These are phyloP conservation scores for Solanum medicagineum DNA, from an alignment of 257 asterid species.

Conservation along the genomic window DNA sequence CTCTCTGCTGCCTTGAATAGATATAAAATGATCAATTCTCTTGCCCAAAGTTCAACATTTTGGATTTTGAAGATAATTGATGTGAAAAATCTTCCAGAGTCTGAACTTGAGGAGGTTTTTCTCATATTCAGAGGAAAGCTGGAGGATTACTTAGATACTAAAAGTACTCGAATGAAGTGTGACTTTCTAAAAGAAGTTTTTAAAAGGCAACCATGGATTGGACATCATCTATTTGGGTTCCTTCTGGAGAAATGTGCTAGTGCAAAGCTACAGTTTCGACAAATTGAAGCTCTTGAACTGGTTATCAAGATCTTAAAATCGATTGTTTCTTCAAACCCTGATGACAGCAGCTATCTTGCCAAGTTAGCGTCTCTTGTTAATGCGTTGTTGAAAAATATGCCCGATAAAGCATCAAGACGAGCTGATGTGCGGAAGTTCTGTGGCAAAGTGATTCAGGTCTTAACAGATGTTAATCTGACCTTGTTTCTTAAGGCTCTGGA, in stretches of 20 bases:
- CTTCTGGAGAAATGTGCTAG: constrained; percentile 71
- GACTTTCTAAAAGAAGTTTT: constrained; percentile 70
- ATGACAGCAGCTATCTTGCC: constrained; percentile 23
- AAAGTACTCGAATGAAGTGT: constrained; percentile 69
- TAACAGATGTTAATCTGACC: constrained; percentile 23
- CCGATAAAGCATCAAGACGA: constrained; percentile 69
- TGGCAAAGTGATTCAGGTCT: constrained; percentile 51
- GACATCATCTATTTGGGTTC: constrained; percentile 45
- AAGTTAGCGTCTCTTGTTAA: constrained; percentile 36
- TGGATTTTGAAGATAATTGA: constrained; percentile 84
- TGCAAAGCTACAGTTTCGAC: constrained; percentile 61
- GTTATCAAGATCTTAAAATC: constrained; percentile 50
- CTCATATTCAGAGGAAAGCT: constrained; percentile 42
- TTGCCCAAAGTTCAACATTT: constrained; percentile 66
- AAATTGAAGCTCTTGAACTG: constrained; percentile 80
- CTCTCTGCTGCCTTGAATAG: constrained; percentile 66
- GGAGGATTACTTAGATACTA: constrained; percentile 60
- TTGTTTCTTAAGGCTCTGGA: constrained; percentile 49
- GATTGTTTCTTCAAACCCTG: constrained; percentile 11
- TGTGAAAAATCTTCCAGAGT: constrained; percentile 39
- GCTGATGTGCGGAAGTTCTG: constrained; percentile 84
- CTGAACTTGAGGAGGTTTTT: constrained; percentile 46
- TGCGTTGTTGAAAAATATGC: constrained; percentile 60
- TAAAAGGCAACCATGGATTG: constrained; percentile 70
- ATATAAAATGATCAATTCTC: constrained; percentile 62